Base-by-base conservation (phyloP, 1,139 yeast genomes). In the Scheffersomyces segobiensis region DNA sequence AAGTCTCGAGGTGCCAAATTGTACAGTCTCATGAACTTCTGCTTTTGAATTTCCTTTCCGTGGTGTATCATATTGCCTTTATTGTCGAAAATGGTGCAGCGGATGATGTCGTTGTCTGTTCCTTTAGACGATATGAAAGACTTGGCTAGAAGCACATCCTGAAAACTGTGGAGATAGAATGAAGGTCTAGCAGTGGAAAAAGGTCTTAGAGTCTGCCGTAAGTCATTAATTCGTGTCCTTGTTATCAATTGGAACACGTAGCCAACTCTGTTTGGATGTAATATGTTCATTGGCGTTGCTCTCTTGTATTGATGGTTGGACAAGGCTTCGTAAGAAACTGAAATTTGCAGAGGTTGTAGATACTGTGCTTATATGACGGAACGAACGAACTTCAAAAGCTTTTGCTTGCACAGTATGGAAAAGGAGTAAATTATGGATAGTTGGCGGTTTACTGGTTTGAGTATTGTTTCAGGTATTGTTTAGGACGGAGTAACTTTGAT, bases 11-110 rank as follows among this genome's bases (percentile, higher is more conserved):
- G 74, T 0, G 74, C 78, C 49, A 80, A 65, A 53, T 74, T 70
- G 61, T 79, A 73, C 18, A 66, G 59, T 57, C 74, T 73, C 74
- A 80, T 73, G 60, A 80, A 79, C 52, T 74, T 74, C 61, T 65
- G 68, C 56, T 79, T 69, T 53, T 71, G 69, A 49, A 79, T 65
- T 51, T 78, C 82, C 59, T 76, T 75, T 19, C 82, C 81, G 57
- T 78, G 83, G 24, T 72, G 71, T 4, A 73, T 69, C 62, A 80
- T 74, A 49, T 75, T 71, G 2, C 84, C 84, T 3, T 65, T 55
- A 5, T 62, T 56, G 60, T 80, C 71, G 57, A 80, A 80, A 18
- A 78, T 72, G 0, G 98, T 91, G 66, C 98, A 93, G 60, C 88
- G 62, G 22, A 81, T 75, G 55, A 63, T 65, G 49, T 75, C 80